Conservation (phyloP, 306 rosid species). For the Prunus mira region DNA sequence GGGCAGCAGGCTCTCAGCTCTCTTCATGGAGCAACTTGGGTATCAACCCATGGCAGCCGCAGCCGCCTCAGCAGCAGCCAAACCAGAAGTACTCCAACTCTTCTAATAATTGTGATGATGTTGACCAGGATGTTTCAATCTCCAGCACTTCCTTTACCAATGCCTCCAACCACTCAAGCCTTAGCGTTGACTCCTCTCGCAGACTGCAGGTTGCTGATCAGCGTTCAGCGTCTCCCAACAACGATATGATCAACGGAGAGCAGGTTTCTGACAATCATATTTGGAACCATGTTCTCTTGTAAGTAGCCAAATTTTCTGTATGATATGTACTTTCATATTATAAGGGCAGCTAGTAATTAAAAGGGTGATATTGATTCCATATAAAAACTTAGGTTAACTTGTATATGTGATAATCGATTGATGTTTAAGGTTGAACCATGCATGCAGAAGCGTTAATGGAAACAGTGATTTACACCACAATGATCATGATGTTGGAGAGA, state of each 20-base stretch:
- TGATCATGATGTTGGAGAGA: constrained; percentile 57
- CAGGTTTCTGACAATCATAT: constrained; percentile 68
- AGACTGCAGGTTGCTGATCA: constrained; percentile 31
- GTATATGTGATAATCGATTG: background rate
- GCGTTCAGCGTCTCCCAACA: constrained; percentile 42
- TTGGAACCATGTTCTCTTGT: constrained; percentile 82
- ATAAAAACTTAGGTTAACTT: background rate
- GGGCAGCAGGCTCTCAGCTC: constrained; percentile 15
- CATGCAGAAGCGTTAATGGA: constrained; percentile 51
- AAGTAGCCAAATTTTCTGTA: constrained; percentile 22
- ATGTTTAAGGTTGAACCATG: background rate
- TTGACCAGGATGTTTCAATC: constrained; percentile 49
- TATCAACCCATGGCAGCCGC: constrained; percentile 21
- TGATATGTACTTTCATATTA: background rate
- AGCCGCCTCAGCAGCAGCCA: constrained; percentile 6
- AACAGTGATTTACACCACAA: constrained; percentile 42
- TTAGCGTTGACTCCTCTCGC: constrained; percentile 63
- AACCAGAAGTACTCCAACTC: constrained; percentile 68
- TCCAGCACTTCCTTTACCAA: constrained; percentile 74
- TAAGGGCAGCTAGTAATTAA: background rate
- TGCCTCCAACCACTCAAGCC: constrained; percentile 74
- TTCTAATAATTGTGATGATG: constrained; percentile 52
- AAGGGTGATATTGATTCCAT: background rate
- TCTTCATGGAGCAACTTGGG: constrained; percentile 43
- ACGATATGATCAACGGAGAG: constrained; percentile 38